Percentiles rank a stretch among this genome's conserved stretches.
These are phyloP conservation scores for Petunia secreta DNA, from an alignment of 257 asterid genomes.

Conservation along the genomic window DNA sequence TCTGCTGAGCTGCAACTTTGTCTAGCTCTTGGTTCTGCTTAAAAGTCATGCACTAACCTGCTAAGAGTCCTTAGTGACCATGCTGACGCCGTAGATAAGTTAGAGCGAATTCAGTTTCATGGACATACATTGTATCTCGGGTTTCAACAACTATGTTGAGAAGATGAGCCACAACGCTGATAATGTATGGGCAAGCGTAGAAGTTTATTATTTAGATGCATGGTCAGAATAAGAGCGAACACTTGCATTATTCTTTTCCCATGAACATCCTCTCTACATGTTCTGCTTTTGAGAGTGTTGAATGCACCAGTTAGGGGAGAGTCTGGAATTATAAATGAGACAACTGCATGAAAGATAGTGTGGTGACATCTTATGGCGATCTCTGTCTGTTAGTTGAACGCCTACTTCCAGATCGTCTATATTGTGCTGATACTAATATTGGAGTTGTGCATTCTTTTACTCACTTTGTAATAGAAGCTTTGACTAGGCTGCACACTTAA, in stretches of 20 bases:
- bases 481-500: background rate
- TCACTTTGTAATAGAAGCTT: background rate
- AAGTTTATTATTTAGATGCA: background rate
- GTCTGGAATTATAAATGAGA: background rate
- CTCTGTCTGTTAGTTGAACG: background rate
- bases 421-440: background rate
- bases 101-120: background rate
- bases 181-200: background rate
- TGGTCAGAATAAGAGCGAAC: background rate
- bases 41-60: background rate
- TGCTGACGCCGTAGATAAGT: background rate
- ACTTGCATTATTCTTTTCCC: background rate
- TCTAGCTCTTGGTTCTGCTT: background rate
- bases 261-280: background rate
- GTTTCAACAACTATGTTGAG: background rate
- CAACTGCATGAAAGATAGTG: background rate
- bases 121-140: background rate
- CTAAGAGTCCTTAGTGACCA: background rate
- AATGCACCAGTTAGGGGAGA: background rate
- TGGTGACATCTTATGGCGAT: background rate
- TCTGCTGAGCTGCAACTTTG: background rate
- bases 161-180: background rate
- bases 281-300: background rate
- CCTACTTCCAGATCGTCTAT: background rate
- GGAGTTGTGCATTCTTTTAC: background rate